phyloP scores from a whole-genome alignment of 305 asterid species.

The Fraxinus platypoda region DNA sequence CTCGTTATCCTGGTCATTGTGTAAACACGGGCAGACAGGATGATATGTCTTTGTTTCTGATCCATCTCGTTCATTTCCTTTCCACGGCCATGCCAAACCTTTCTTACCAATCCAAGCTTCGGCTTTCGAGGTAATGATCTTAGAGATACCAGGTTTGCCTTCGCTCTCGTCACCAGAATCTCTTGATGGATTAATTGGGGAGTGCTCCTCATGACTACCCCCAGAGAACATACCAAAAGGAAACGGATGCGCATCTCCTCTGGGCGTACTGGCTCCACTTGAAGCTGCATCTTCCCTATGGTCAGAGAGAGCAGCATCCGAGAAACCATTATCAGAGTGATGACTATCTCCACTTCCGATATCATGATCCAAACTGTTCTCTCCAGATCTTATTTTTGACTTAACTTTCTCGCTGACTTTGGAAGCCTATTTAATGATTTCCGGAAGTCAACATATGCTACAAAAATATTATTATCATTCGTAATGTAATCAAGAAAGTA shows the following conservation, averaged over 20 bases:
- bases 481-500: conserved; percentile 8
- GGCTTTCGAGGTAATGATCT: conserved; percentile 63
- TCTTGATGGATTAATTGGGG: conserved; percentile 44
- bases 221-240: conserved; percentile 69
- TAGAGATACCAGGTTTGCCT: conserved; percentile 50
- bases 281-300: conserved; percentile 82
- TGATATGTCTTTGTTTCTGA: conserved; percentile 57
- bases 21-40: conserved; percentile 70
- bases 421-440: conserved; percentile 52
- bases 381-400: conserved; percentile 65
- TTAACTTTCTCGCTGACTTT: conserved; percentile 83
- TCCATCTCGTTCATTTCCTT: conserved; percentile 66
- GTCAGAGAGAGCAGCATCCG: conserved; percentile 44
- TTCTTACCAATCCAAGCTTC: conserved; percentile 83
- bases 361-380: conserved; percentile 51
- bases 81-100: conserved; percentile 85
- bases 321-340: conserved; percentile 59
- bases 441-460: conserved; percentile 34
- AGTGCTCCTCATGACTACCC: conserved; percentile 44
- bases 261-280: conserved; percentile 88
- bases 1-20: conserved; percentile 60
- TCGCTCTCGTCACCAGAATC: conserved; percentile 75
- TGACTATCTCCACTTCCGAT: conserved; percentile 64
- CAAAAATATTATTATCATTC: background rate
- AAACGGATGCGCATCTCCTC: conserved; percentile 52